Conservation (phyloP, 2,329 filamentous ascomycete species). For the Aschersonia sp. region DNA sequence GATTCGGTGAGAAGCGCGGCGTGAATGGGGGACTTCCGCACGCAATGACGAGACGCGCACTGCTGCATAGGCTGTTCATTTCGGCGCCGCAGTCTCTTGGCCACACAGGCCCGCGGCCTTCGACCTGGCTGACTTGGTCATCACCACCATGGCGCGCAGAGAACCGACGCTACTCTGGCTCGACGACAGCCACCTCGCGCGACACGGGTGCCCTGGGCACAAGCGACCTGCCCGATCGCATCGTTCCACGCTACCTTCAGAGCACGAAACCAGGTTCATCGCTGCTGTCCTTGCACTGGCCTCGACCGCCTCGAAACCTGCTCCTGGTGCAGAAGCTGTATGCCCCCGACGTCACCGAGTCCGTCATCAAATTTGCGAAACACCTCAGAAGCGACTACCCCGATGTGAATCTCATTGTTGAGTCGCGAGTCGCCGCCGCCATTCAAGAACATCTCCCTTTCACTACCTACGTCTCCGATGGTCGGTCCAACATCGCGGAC, state of each 20-base stretch:
- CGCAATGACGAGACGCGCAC: too few relatives aligned
- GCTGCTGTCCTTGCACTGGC: constrained; percentile 40
- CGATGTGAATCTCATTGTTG: constrained; percentile 68
- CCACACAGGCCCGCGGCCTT: too few relatives aligned
- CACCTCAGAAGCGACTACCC: constrained; percentile 74
- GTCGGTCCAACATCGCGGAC: constrained; percentile 43
- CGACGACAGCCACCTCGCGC: constrained; percentile 27
- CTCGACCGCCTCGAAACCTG: constrained; percentile 38
- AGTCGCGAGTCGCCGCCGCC: constrained; percentile 56
- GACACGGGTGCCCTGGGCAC: constrained; percentile 15
- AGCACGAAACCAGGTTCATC: constrained; percentile 32
- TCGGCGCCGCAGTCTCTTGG: too few relatives aligned
- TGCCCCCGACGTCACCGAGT: constrained; percentile 35
- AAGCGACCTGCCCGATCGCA: constrained; percentile 17
- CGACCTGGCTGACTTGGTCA: not conserved
- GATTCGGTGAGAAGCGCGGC: too few relatives aligned
- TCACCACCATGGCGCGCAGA: not conserved
- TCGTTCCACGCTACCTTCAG: constrained; percentile 20
- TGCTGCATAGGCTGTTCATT: too few relatives aligned
- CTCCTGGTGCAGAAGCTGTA: constrained; percentile 45
- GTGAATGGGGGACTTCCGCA: too few relatives aligned
- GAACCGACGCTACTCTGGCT: constrained; percentile 26
- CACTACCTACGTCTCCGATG: constrained; percentile 51
- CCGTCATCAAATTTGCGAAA: constrained; percentile 42
- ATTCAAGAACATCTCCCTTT: constrained; percentile 59